Evolutionary conservation across 2,329 filamentous ascomycete species (phyloP).

Genomic region (Microsporum canis): DNA sequence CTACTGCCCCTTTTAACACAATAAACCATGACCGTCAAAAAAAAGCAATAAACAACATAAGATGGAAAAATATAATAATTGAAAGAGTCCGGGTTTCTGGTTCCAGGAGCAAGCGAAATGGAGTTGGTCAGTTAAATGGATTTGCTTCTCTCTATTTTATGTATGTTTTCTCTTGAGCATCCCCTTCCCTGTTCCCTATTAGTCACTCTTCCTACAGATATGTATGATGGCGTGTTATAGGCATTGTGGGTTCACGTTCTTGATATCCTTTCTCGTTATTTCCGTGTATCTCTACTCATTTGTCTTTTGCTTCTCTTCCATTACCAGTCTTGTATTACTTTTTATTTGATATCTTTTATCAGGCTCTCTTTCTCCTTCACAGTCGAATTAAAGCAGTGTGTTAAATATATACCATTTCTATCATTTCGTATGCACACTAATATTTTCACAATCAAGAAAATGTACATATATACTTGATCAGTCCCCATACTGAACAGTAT

Average conservation of each 20-base stretch:
- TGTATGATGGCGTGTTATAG: background rate
- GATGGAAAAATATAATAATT: background rate
- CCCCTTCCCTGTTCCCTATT: background rate
- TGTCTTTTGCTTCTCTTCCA: background rate
- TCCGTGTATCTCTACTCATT: background rate
- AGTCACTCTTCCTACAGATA: background rate
- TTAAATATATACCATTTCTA: conserved; percentile 1
- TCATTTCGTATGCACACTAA: background rate
- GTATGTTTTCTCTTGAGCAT: background rate
- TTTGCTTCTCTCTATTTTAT: background rate
- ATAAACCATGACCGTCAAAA: background rate
- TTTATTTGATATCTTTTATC: background rate
- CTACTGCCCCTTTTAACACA: no score
- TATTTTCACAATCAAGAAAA: background rate
- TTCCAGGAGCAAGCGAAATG: conserved; percentile 1
- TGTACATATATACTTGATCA: background rate
- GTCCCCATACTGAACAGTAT: conserved; percentile 8
- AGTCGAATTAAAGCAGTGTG: background rate
- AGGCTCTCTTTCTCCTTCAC: background rate
- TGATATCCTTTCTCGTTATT: background rate
- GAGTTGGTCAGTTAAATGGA: background rate
- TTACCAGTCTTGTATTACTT: background rate
- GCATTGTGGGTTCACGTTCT: background rate
- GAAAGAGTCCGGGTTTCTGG: background rate
- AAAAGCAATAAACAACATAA: background rate